Conservation (phyloP, 495 filamentous ascomycete genomes). For the Tetracladium marchalianum region DNA sequence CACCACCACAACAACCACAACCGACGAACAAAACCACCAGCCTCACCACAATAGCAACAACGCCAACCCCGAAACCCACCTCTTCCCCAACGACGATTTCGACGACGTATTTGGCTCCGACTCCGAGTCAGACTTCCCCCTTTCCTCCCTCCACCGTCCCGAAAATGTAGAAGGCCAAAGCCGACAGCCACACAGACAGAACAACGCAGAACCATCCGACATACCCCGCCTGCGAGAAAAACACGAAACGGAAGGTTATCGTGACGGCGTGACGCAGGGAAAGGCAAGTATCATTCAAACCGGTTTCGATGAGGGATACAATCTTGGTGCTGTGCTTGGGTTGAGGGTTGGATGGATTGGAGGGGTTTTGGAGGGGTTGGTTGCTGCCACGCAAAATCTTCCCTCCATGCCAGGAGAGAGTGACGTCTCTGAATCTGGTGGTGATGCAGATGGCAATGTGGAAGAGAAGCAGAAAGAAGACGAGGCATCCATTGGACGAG, state of each 20-base stretch:
- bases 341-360: conserved; percentile 58
- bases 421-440: too few species aligned
- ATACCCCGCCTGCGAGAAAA: conserved; percentile 62
- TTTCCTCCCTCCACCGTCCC: too few species aligned
- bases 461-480: conserved; percentile 19
- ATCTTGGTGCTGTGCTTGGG: conserved; percentile 69
- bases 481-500: too few species aligned
- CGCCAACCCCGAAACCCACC: too few species aligned
- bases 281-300: conserved; percentile 63
- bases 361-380: conserved; percentile 60
- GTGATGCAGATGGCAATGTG: background rate
- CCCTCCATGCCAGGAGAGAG: conserved; percentile 5
- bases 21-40: too few species aligned
- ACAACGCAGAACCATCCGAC: conserved; percentile 48
- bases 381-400: conserved; percentile 12
- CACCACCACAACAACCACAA: background rate
- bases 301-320: conserved; percentile 85
- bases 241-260: conserved; percentile 82
- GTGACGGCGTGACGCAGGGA: conserved; percentile 67
- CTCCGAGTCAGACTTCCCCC: background rate
- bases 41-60: background rate
- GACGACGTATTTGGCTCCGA: conserved; percentile 22
- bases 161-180: background rate
- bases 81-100: conserved; percentile 10
- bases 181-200: background rate